Evolutionary conservation across 306 rosid species (phyloP).

Genomic region (Dryas drummondii): DNA sequence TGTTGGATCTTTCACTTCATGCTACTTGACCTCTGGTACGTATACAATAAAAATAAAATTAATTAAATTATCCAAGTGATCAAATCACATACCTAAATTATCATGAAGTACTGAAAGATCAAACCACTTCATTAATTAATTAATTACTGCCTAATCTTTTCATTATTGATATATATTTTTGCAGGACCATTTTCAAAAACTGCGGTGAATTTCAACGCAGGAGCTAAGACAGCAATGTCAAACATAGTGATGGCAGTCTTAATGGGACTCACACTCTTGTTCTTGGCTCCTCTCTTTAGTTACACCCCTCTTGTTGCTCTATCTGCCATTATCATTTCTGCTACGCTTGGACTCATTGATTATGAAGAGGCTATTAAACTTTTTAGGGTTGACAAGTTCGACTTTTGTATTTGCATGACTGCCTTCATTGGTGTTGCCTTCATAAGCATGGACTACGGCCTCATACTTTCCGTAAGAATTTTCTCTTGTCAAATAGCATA

Average conservation of each 20-base stretch:
- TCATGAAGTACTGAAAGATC: too few species aligned
- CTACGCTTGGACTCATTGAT: slow-evolving; percentile 72
- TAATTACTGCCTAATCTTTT: too few species aligned
- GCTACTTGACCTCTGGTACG: slow-evolving; percentile 89
- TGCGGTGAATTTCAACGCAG: slow-evolving; percentile 85
- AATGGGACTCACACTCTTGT: slow-evolving; percentile 53
- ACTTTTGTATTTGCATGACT: slow-evolving; percentile 66
- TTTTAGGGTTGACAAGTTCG: slow-evolving; percentile 79
- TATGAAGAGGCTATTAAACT: slow-evolving; percentile 45
- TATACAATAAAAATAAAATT: too few species aligned
- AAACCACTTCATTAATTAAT: too few species aligned
- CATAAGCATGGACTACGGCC: slow-evolving; percentile 69
- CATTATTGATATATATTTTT: too few species aligned
- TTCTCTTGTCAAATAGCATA: background rate
- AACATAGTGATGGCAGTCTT: slow-evolving; percentile 54
- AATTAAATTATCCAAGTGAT: too few species aligned
- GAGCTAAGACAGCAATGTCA: slow-evolving; percentile 64
- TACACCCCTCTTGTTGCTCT: slow-evolving; percentile 84
- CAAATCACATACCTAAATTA: too few species aligned
- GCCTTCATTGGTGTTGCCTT: slow-evolving; percentile 67
- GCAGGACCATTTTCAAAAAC: slow-evolving; percentile 95
- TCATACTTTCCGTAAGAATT: slow-evolving; percentile 62
- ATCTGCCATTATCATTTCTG: slow-evolving; percentile 72
- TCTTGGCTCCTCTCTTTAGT: slow-evolving; percentile 79
- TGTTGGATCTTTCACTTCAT: slow-evolving; percentile 75